Evolutionary conservation across 2,329 filamentous ascomycete genomes (phyloP), one percentile per base, ranked within the genome.

Genomic region (Dactylellina haptotyla): DNA sequence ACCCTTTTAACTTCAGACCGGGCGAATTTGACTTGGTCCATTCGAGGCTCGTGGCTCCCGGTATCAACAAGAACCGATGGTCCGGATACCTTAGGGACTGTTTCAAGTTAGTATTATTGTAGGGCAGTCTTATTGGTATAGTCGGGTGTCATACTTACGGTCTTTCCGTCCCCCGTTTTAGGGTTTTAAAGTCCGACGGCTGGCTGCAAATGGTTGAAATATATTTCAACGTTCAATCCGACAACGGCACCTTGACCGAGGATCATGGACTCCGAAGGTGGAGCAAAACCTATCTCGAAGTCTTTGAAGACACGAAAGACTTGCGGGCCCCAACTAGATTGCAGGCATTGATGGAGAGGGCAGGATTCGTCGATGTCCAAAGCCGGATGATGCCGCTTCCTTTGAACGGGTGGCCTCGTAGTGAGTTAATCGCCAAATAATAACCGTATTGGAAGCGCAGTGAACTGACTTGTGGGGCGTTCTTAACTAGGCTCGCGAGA

Each of bases 201-300:
- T 97, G 92, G 92, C 86, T 90, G 70, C 92, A 97, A 79, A 89
- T 96, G 85, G 87, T 91, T n/a, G 93, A 97, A 79, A 86, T 93
- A 77, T 92, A 96, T 78, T 89, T 89, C 80, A 92, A 92, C 76
- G 88, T 91, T 25, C 93, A 96, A 80, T 96, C 92, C 0, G 88
- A 94, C 77, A 96, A 91, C 77, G 92, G 92, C 3, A 88, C 87
- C n/a, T 82, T 95, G 77, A 88, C 87, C 9, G 85, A 88, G 56
- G 85, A 85, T 58, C 86, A 90, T 79, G 89, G 88, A 1, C 83
- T 93, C 57, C 80, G 83, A 65, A 79, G 43, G 14, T 92, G 90
- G 90, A 92, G 89, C 51, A 84, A 58, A 83, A 83, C 62, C 90
- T 91, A 79, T 81, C 89, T 72, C 76, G 83, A 85, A 72, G 85